Conservation (phyloP, 2,329 filamentous ascomycete genomes). For the Nigrospora sphaerica region DNA sequence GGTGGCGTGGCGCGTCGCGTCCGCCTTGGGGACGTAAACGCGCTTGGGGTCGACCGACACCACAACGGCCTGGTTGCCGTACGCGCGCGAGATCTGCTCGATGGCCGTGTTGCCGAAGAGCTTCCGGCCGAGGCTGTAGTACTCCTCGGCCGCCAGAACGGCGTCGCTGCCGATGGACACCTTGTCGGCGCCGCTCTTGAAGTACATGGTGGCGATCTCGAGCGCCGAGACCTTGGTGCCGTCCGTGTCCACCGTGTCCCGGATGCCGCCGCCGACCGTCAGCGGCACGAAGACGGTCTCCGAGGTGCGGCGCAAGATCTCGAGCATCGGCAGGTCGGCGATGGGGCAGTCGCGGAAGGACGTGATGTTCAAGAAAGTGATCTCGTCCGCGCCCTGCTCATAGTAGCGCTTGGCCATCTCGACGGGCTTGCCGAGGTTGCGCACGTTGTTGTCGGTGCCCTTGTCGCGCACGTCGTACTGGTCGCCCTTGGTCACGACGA, state of each 20-base stretch:
- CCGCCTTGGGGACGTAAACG: conserved; percentile 70
- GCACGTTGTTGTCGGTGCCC: conserved; percentile 57
- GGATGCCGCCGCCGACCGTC: conserved; percentile 91
- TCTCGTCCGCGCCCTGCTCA: conserved; percentile 90
- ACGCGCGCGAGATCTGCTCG: conserved; percentile 87
- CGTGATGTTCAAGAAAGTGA: conserved; percentile 97
- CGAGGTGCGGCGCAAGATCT: conserved; percentile 79
- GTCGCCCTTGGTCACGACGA: conserved; percentile 97
- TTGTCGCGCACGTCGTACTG: conserved; percentile 98
- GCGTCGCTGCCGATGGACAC: conserved; percentile 95
- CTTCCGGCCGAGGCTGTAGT: conserved; percentile 62
- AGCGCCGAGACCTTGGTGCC: conserved; percentile 81
- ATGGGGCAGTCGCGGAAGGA: conserved; percentile 93
- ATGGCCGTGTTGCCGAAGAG: conserved; percentile 82
- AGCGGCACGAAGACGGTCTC: conserved; percentile 92
- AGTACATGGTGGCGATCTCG: conserved; percentile 93
- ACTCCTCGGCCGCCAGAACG: conserved; percentile 86
- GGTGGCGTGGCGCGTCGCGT: conserved; percentile 66
- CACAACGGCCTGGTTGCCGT: conserved; percentile 94
- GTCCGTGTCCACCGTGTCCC: conserved; percentile 85
- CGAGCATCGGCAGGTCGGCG: conserved; percentile 90
- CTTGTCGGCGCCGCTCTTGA: conserved; percentile 94
- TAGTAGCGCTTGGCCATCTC: conserved; percentile 93
- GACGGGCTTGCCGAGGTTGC: conserved; percentile 94
- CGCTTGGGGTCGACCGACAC: conserved; percentile 91